Percentiles rank a stretch among this genome's conserved stretches.
Conservation (phyloP, 2,329 filamentous ascomycete genomes). For the Graphium sp. region DNA sequence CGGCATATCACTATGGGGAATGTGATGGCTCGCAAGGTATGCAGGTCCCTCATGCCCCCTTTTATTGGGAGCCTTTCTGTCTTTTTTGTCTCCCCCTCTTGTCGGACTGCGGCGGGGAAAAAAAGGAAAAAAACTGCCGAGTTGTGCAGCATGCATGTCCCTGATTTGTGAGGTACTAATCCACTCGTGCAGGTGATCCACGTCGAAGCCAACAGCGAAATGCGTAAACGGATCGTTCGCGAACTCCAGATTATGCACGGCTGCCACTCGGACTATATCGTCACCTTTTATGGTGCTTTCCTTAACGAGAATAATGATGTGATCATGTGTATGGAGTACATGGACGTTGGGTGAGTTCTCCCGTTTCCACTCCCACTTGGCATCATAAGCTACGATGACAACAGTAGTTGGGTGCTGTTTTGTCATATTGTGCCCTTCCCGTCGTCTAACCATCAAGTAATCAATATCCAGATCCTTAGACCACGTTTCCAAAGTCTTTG, state of each 20-base stretch:
- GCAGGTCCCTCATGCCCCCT: conserved; percentile 1
- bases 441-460: background rate
- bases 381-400: too few species aligned
- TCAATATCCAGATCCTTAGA: conserved; percentile 57
- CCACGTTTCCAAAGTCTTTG: conserved; percentile 84
- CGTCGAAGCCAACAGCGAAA: conserved; percentile 93
- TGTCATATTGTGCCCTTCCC: background rate
- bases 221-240: conserved; percentile 90
- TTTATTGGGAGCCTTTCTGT: background rate
- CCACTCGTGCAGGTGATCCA: conserved; percentile 73
- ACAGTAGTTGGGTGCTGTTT: too few species aligned
- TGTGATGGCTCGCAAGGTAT: conserved; percentile 93
- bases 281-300: conserved; percentile 95
- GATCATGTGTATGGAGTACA: conserved; percentile 99
- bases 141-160: too few species aligned
- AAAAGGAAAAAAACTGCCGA: too few species aligned
- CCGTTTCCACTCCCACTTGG: background rate
- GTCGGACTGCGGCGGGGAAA: too few species aligned
- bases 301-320: conserved; percentile 94
- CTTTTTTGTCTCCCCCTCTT: background rate
- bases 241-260: conserved; percentile 98
- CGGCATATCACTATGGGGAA: conserved; percentile 88
- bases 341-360: conserved; percentile 92
- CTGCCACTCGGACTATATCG: conserved; percentile 92
- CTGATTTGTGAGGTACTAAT: background rate